These are phyloP conservation scores for Myrica gale DNA, from an alignment of 306 rosid genomes.

Conservation along the genomic window DNA sequence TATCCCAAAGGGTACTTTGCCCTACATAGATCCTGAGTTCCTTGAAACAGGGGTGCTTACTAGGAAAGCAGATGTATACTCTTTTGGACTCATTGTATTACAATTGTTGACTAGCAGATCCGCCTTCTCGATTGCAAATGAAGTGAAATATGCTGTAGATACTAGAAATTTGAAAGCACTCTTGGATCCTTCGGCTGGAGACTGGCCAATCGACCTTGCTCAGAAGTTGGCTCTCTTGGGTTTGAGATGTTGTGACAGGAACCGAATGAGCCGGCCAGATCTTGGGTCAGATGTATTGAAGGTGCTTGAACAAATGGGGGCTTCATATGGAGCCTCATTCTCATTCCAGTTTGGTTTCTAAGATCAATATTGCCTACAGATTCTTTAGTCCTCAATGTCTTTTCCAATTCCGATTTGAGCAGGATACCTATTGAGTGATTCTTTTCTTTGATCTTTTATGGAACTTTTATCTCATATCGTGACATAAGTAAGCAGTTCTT, in stretches of 20 bases:
- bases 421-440: no score
- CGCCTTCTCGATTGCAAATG: slow-evolving; percentile 38
- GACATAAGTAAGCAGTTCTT: no score
- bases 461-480: no score
- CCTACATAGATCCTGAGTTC: slow-evolving; percentile 55
- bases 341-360: neutral
- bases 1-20: slow-evolving; percentile 39
- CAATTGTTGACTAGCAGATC: slow-evolving; percentile 44
- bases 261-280: slow-evolving; percentile 44
- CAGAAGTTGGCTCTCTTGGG: slow-evolving; percentile 49
- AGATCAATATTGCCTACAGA: neutral
- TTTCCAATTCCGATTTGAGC: neutral
- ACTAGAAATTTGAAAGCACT: slow-evolving; percentile 37
- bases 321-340: slow-evolving; percentile 17
- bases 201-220: slow-evolving; percentile 55
- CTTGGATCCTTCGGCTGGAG: slow-evolving; percentile 55
- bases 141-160: slow-evolving; percentile 37
- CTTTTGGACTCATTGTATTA: slow-evolving; percentile 48
- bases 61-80: slow-evolving; percentile 48
- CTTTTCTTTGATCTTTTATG: no score
- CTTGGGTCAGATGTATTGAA: slow-evolving; percentile 51
- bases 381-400: neutral
- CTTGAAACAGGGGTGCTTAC: slow-evolving; percentile 46
- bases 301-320: slow-evolving; percentile 51
- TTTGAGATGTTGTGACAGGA: slow-evolving; percentile 46